A percentile compares a stretch with the other conserved stretches of the same genome.
Evolutionary conservation across 345 rosid species (phyloP).

Genomic region (Pugionium dolabratum): DNA sequence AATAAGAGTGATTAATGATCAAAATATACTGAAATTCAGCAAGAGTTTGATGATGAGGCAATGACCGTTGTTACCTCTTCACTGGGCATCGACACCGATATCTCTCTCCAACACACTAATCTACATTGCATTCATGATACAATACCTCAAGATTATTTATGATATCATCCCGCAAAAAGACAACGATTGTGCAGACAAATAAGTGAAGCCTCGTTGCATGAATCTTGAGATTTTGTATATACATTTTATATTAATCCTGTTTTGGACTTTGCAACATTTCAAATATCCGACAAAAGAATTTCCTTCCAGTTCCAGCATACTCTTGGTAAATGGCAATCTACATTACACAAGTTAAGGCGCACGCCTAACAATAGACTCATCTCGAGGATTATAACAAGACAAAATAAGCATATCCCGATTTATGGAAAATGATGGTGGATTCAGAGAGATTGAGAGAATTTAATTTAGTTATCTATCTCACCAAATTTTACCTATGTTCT

Average conservation of each 20-base stretch:
- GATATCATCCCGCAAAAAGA: conserved; percentile 30
- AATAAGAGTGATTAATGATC: not conserved
- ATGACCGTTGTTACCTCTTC: conserved; percentile 70
- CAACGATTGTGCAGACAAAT: conserved; percentile 33
- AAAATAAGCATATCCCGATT: too few species aligned
- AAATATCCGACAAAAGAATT: conserved; percentile 39
- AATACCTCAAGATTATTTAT: conserved; percentile 3
- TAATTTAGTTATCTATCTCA: too few species aligned
- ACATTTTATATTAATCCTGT: conserved; percentile 24
- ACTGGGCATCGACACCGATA: conserved; percentile 81
- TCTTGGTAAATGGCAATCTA: conserved; percentile 8
- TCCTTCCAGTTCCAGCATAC: conserved; percentile 1
- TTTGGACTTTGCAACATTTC: conserved; percentile 36
- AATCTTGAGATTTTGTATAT: conserved; percentile 25
- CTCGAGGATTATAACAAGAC: too few species aligned
- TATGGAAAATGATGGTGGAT: too few species aligned
- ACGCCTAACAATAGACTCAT: too few species aligned
- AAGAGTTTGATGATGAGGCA: conserved; percentile 46
- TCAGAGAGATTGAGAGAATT: too few species aligned
- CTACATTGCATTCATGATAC: conserved; percentile 38
- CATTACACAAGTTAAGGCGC: conserved; percentile 10
- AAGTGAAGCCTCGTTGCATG: conserved; percentile 41
- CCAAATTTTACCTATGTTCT: too few species aligned
- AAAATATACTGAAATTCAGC: conserved; percentile 27
- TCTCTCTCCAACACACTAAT: conserved; percentile 55